Evolutionary conservation across 495 filamentous ascomycete genomes (phyloP).

Genomic region (Chaetomium cochliodes): DNA sequence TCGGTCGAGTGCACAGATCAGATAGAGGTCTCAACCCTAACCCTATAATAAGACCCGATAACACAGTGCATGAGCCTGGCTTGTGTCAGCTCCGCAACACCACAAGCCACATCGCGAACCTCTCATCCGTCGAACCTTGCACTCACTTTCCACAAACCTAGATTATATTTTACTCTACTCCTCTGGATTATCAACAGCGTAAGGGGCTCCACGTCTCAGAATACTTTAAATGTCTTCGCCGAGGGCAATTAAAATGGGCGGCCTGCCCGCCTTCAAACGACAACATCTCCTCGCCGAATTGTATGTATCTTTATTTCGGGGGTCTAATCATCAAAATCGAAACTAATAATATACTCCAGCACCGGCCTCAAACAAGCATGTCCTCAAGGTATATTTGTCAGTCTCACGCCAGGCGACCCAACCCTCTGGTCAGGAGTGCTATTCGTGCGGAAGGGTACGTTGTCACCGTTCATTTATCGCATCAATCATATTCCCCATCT

Average conservation of each 20-base stretch:
- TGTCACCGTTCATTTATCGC: not conserved
- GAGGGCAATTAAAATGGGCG: slow-evolving; percentile 28
- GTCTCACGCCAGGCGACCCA: slow-evolving; percentile 74
- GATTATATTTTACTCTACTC: not conserved
- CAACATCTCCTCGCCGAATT: slow-evolving; percentile 78
- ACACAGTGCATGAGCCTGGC: slow-evolving; percentile 18
- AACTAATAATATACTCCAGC: slow-evolving; percentile 45
- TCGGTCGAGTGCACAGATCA: not conserved
- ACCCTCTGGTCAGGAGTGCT: slow-evolving; percentile 84
- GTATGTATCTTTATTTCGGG: slow-evolving; percentile 46
- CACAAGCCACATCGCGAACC: not conserved
- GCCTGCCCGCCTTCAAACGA: slow-evolving; percentile 38
- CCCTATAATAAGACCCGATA: not conserved
- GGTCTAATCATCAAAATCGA: not conserved
- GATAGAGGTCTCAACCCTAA: slow-evolving; percentile 14
- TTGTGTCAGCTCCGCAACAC: slow-evolving; percentile 15
- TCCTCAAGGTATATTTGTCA: slow-evolving; percentile 83
- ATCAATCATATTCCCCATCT: not conserved
- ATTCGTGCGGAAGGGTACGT: slow-evolving; percentile 79
- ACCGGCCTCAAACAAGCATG: slow-evolving; percentile 75
- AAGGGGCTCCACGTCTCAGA: not conserved
- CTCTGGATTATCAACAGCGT: not conserved
- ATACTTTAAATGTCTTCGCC: slow-evolving; percentile 23
- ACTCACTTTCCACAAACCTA: not conserved
- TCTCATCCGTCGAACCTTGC: not conserved